phyloP scores from a whole-genome alignment of 179 eudicot genomes.

The Spinacia oleracea region DNA sequence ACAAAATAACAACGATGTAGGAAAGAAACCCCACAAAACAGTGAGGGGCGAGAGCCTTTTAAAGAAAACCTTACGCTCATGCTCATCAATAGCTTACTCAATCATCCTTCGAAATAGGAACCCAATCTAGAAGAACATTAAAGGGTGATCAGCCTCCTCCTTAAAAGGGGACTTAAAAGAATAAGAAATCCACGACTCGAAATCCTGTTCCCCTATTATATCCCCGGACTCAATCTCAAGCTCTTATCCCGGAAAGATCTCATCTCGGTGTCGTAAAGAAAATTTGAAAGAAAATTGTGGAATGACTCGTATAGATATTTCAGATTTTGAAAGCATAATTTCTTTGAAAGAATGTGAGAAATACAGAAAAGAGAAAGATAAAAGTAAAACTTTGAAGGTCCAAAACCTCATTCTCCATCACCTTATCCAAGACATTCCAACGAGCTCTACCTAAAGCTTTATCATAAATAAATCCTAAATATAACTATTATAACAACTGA shows the following conservation, averaged over 20 bases:
- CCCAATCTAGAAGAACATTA: not conserved
- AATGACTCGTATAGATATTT: no score
- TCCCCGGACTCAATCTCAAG: not conserved
- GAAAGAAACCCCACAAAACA: no score
- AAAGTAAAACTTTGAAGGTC: no score
- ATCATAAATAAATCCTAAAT: no score
- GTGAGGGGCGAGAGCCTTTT: no score
- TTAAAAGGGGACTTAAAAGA: not conserved
- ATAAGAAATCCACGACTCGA: not conserved
- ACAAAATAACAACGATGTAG: not conserved
- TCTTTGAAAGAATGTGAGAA: slow-evolving; percentile 40
- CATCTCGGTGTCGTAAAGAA: not conserved
- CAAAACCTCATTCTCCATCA: no score
- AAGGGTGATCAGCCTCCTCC: not conserved
- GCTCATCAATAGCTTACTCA: not conserved
- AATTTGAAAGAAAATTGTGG: no score
- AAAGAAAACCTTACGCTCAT: no score
- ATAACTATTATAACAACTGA: no score
- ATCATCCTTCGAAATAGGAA: no score
- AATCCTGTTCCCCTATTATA: not conserved
- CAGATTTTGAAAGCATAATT: slow-evolving; percentile 47
- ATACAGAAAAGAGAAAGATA: slow-evolving; percentile 21
- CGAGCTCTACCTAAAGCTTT: no score
- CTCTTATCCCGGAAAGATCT: not conserved
- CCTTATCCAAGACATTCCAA: no score